Percentiles rank a stretch among this genome's conserved stretches.
phyloP scores from a whole-genome alignment of 2,329 filamentous ascomycete species.

The Phyllosticta citribraziliensis region DNA sequence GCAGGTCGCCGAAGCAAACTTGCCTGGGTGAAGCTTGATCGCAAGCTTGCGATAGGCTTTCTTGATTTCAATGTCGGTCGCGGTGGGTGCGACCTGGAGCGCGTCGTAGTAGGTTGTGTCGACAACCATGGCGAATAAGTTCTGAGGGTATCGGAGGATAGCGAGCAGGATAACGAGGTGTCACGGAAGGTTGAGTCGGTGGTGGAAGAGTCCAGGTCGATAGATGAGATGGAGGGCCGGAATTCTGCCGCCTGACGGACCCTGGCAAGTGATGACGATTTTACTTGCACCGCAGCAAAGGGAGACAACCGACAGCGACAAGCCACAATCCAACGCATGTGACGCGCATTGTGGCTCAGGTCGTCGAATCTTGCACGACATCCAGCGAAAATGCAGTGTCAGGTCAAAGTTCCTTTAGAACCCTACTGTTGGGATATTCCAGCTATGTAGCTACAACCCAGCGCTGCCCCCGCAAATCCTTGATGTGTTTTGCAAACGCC shows the following conservation, averaged over 20 bases:
- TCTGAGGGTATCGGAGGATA: slow-evolving; percentile 1
- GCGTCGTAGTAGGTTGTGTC: slow-evolving; percentile 85
- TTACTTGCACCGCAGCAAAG: neutral
- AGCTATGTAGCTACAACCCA: slow-evolving; percentile 7
- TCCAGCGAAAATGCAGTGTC: neutral
- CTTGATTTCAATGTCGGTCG: slow-evolving; percentile 88
- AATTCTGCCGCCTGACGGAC: slow-evolving; percentile 5
- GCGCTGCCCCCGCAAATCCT: slow-evolving; percentile 6
- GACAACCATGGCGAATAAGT: slow-evolving; percentile 58
- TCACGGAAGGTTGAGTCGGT: neutral
- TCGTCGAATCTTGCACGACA: neutral
- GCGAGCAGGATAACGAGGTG: neutral
- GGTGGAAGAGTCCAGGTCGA: neutral
- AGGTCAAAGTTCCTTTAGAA: neutral
- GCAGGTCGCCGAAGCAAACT: slow-evolving; percentile 14
- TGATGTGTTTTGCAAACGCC: slow-evolving; percentile 9
- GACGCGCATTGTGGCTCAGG: neutral
- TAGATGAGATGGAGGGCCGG: slow-evolving; percentile 1
- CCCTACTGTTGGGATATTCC: slow-evolving; percentile 1
- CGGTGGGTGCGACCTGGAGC: slow-evolving; percentile 73
- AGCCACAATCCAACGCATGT: neutral
- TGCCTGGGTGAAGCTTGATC: slow-evolving; percentile 84
- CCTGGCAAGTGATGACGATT: slow-evolving; percentile 9
- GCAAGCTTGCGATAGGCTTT: slow-evolving; percentile 89
- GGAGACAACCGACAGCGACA: slow-evolving; percentile 7